These are phyloP conservation scores for Endothia cerciana DNA, from an alignment of 2,329 filamentous ascomycete species.

Conservation along the genomic window DNA sequence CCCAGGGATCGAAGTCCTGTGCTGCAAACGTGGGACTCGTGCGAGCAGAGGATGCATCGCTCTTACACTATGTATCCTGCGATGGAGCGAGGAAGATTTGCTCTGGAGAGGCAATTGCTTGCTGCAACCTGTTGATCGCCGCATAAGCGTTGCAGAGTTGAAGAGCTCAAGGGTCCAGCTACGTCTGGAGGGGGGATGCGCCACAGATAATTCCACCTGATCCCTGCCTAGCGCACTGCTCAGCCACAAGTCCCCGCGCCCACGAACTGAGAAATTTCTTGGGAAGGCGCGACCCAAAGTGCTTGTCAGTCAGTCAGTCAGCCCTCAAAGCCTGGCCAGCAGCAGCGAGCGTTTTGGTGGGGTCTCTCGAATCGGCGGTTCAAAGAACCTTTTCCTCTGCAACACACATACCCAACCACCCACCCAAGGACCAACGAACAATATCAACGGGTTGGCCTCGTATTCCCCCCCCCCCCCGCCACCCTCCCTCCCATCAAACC, in stretches of 20 bases:
- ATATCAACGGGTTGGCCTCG: slow-evolving; percentile 28
- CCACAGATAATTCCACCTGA: slow-evolving; percentile 13
- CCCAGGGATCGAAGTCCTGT: background rate
- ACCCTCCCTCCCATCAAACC: slow-evolving; percentile 18
- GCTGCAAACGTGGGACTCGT: background rate
- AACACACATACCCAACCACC: slow-evolving; percentile 20
- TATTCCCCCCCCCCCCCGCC: slow-evolving; percentile 19
- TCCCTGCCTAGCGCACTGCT: slow-evolving; percentile 22
- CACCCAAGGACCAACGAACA: slow-evolving; percentile 16
- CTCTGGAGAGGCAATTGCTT: background rate
- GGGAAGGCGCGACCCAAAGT: slow-evolving; percentile 12
- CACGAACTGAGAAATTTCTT: slow-evolving; percentile 29
- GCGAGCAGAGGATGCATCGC: background rate
- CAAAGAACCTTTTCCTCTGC: slow-evolving; percentile 27
- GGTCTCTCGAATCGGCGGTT: slow-evolving; percentile 21
- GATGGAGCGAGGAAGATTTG: background rate
- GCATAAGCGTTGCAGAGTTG: background rate
- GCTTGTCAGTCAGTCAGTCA: slow-evolving; percentile 1
- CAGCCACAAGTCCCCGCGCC: slow-evolving; percentile 27
- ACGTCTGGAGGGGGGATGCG: slow-evolving; percentile 2
- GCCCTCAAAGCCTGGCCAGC: background rate
- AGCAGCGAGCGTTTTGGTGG: slow-evolving; percentile 24
- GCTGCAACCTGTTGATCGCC: background rate
- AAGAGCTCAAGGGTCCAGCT: background rate
- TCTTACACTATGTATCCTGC: background rate